Evolutionary conservation across 2,329 filamentous ascomycete species (phyloP).

Genomic region (Pestalotiopsis sp.): DNA sequence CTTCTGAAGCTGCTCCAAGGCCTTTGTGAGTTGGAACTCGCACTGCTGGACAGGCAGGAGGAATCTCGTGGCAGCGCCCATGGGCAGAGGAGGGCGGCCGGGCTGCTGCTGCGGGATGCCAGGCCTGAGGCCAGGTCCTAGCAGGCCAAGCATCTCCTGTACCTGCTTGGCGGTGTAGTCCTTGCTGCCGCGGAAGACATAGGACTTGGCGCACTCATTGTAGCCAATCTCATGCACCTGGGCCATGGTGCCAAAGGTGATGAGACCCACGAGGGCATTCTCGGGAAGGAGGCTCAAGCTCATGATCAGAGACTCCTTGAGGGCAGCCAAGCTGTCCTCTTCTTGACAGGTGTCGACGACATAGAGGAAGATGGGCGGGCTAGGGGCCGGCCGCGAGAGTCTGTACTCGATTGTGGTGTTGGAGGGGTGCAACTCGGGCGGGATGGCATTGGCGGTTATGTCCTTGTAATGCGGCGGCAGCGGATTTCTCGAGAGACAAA

Average conservation of each 20-base stretch:
- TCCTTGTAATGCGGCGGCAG: conserved; percentile 88
- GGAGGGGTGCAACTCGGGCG: conserved; percentile 77
- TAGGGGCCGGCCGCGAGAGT: conserved; percentile 79
- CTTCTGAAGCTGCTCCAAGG: conserved; percentile 91
- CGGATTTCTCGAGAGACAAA: conserved; percentile 82
- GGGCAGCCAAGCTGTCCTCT: conserved; percentile 78
- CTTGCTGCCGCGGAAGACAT: conserved; percentile 97
- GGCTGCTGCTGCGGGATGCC: conserved; percentile 73
- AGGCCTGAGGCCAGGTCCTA: conserved; percentile 73
- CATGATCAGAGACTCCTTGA: conserved; percentile 87
- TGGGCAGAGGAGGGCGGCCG: conserved; percentile 72
- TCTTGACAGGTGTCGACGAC: conserved; percentile 89
- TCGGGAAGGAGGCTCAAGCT: conserved; percentile 81
- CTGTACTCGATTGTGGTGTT: conserved; percentile 92
- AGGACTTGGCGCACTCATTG: conserved; percentile 96
- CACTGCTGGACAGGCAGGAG: conserved; percentile 92
- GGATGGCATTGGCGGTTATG: conserved; percentile 81
- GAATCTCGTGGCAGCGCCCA: conserved; percentile 86
- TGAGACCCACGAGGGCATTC: conserved; percentile 79
- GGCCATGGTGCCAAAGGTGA: conserved; percentile 92
- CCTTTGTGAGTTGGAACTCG: conserved; percentile 96
- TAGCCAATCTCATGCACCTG: conserved; percentile 99
- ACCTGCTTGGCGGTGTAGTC: conserved; percentile 98
- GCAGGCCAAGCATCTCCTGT: conserved; percentile 96
- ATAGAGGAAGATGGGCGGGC: conserved; percentile 83